Percentiles rank a stretch among this genome's conserved stretches.
Evolutionary conservation across 495 filamentous ascomycete genomes (phyloP).

Genomic region (Corynascus novoguineensis): DNA sequence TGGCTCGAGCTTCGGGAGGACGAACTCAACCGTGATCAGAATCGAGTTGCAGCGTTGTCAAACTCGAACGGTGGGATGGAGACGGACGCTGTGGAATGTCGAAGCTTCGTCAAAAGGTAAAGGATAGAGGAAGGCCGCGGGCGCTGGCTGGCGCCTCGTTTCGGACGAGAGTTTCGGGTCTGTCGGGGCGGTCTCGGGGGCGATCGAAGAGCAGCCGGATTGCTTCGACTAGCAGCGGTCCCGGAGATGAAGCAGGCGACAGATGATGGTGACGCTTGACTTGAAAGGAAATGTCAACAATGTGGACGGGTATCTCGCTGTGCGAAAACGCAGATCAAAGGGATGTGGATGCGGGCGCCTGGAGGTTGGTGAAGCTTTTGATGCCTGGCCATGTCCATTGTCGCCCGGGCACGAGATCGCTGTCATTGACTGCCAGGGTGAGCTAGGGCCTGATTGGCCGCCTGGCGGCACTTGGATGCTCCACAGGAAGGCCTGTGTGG

Average conservation of each 20-base stretch:
- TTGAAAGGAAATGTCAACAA: neutral
- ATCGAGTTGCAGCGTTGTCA: neutral
- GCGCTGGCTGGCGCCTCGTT: neutral
- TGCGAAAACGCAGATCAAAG: neutral
- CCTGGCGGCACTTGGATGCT: neutral
- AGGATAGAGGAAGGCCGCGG: neutral
- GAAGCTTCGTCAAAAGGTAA: too few species aligned
- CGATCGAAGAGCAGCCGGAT: neutral
- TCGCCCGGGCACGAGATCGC: neutral
- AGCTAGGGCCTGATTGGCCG: neutral
- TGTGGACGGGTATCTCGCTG: neutral
- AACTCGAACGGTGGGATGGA: neutral
- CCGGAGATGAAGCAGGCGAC: too few species aligned
- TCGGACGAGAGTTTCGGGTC: slow-evolving; percentile 5
- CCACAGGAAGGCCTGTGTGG: too few species aligned
- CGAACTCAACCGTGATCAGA: neutral
- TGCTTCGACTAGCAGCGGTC: too few species aligned
- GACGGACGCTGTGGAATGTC: neutral
- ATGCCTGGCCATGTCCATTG: neutral
- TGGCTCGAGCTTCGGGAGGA: neutral
- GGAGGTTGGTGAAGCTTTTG: neutral
- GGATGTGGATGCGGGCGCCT: neutral
- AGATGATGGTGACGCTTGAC: neutral
- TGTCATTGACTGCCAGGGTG: slow-evolving; percentile 2
- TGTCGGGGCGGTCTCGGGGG: neutral